Evolutionary conservation across 192 early-diverging fungal genomes (phyloP).

Genomic region (Dissophora globulifera): DNA sequence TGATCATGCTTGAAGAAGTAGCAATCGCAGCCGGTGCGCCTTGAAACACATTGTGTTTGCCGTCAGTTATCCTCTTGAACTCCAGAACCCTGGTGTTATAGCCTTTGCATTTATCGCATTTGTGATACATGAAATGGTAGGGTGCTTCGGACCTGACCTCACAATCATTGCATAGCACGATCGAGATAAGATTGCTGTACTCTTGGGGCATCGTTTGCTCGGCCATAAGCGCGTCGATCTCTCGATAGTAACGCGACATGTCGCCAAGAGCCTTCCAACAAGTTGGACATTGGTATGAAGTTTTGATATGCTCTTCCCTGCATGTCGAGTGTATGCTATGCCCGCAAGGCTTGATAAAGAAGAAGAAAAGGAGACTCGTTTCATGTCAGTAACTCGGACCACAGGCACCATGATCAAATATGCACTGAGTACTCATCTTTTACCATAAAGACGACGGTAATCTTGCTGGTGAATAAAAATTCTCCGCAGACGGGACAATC

Average conservation of each 20-base stretch:
- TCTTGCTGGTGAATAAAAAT: constrained; percentile 88
- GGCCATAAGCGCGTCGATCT: constrained; percentile 83
- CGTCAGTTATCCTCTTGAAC: constrained; percentile 12
- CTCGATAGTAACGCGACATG: constrained; percentile 81
- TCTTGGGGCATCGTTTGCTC: constrained; percentile 88
- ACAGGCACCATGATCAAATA: background rate
- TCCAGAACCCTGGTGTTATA: constrained; percentile 90
- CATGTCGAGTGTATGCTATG: constrained; percentile 94
- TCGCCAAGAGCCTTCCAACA: constrained; percentile 92
- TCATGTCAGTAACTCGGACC: too few species aligned
- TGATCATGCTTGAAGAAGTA: background rate
- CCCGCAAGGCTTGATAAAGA: constrained; percentile 75
- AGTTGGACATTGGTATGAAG: constrained; percentile 95
- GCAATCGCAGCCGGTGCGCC: constrained; percentile 23
- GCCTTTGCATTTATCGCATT: constrained; percentile 83
- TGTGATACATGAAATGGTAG: constrained; percentile 98
- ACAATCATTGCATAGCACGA: constrained; percentile 95
- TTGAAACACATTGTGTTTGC: background rate
- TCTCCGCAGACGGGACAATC: constrained; percentile 99
- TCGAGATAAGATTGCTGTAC: constrained; percentile 74
- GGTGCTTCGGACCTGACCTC: constrained; percentile 82
- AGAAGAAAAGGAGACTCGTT: background rate
- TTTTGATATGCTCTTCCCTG: constrained; percentile 81
- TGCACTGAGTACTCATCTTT: background rate
- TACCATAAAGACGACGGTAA: constrained; percentile 87